Conservation (phyloP, 2,329 filamentous ascomycete species). For the Elsinoe fawcettii region DNA sequence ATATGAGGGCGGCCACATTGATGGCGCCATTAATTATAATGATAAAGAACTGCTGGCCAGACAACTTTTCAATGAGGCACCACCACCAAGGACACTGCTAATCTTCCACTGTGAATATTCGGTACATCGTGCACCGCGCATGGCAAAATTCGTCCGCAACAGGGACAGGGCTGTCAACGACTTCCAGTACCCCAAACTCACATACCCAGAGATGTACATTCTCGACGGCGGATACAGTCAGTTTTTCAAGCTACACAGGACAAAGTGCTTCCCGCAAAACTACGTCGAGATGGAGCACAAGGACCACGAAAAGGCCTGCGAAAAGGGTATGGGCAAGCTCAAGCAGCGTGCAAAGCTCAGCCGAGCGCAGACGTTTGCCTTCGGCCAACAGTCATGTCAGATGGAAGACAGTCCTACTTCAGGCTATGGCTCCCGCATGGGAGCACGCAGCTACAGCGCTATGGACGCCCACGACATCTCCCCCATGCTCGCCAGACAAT, state of each 20-base stretch:
- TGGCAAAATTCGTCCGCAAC: conserved; percentile 88
- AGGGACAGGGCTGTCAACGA: conserved; percentile 80
- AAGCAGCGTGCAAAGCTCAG: conserved; percentile 80
- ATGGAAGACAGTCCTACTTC: conserved; percentile 59
- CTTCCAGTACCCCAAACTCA: conserved; percentile 77
- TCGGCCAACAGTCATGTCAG: conserved; percentile 59
- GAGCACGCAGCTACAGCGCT: conserved; percentile 25
- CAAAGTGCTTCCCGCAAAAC: conserved; percentile 83
- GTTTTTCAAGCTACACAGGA: conserved; percentile 73
- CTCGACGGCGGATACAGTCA: conserved; percentile 91
- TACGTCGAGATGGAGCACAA: conserved; percentile 96
- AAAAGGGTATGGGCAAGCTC: conserved; percentile 87
- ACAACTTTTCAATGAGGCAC: conserved; percentile 60
- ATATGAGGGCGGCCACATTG: conserved; percentile 92
- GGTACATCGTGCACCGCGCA: conserved; percentile 87
- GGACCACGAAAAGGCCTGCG: conserved; percentile 85
- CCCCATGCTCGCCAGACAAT: conserved; percentile 14
- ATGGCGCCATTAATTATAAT: conserved; percentile 90
- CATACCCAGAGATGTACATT: conserved; percentile 97
- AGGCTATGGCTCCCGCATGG: conserved; percentile 23
- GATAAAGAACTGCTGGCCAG: conserved; percentile 81
- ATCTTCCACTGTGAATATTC: conserved; percentile 99
- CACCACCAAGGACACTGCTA: conserved; percentile 64
- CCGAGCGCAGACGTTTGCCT: conserved; percentile 89
- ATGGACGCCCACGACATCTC: conserved; percentile 22